Percentiles rank a stretch among this genome's conserved stretches.
Conservation (phyloP, 768 basidiomycete species). For the Amanita molliuscula region DNA sequence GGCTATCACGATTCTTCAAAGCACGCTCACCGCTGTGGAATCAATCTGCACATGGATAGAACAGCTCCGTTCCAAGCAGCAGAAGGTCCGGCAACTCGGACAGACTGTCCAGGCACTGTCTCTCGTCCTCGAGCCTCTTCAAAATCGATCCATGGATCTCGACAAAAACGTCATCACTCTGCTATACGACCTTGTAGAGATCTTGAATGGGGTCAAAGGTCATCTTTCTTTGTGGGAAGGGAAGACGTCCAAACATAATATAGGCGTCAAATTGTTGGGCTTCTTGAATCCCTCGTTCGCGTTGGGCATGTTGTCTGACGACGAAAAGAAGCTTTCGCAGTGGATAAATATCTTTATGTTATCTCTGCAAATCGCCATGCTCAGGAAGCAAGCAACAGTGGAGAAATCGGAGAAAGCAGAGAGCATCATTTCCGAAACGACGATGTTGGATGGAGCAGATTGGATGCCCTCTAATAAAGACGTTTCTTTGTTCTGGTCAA, state of each 20-base stretch:
- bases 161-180: neutral
- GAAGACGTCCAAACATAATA: conserved; percentile 8
- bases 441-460: conserved; percentile 8
- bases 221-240: conserved; percentile 11
- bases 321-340: conserved; percentile 14
- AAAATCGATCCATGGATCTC: neutral
- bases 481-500: conserved; percentile 15
- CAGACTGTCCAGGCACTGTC: neutral
- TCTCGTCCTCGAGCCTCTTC: neutral
- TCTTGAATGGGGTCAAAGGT: conserved; percentile 12
- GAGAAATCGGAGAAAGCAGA: neutral
- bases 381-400: neutral
- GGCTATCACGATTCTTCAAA: neutral
- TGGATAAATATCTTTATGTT: conserved; percentile 15
- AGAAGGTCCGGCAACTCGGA: neutral
- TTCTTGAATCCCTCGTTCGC: conserved; percentile 14
- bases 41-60: conserved; percentile 1
- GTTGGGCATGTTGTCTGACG: conserved; percentile 13
- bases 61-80: neutral
- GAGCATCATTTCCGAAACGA: neutral
- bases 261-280: conserved; percentile 7
- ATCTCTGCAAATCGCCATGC: neutral
- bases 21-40: neutral
- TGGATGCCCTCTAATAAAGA: conserved; percentile 8
- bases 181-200: conserved; percentile 12